Evolutionary conservation across 2,329 filamentous ascomycete species (phyloP), one percentile per base, ranked within the genome.

Genomic region (Aspergillus proliferans): DNA sequence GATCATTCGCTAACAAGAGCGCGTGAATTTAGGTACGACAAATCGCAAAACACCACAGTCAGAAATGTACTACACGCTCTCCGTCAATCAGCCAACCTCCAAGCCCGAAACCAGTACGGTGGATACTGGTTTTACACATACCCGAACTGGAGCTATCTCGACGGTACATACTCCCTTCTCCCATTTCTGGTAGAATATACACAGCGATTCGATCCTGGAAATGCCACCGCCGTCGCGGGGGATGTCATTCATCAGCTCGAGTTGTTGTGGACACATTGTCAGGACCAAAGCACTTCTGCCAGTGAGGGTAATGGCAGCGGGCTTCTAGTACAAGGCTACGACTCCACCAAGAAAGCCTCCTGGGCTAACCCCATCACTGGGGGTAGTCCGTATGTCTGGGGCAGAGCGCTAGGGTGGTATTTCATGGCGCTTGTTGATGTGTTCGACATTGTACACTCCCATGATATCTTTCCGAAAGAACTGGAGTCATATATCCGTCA

Each of bases 281-380:
- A 62, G 12, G 64, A 75, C 53, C 50, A 62, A 28, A 62, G 60
- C 2, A 71, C 69, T 0, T 2, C 26, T 12, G 4, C 2, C 26
- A 10, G 9, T 28, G 26, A 28, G 2, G 9, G 26, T 10, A 28
- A 28, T 28, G 26, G 26, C 9, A 30, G 26, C 5, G 71, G 72
- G 0, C 64, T 81, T 1, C 63, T 79, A 0, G 72, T 78, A 0
- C 79, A 82, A 52, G 79, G 79, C 4, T 82, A 79, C 55, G 79
- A 82, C 51, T 72, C 71, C 30, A 66, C 64, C 8, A 71, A 69
- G 49, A 70, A 56, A 0, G 77, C 78, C 4, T 58, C 71, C 0
- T 83, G 80, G 80, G 78, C 79, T 0, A 68, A 79, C 46, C 63
- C 68, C 0, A 48, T 58, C 2, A 80, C 74, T 0, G 79, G 80